phyloP scores from a whole-genome alignment of 495 filamentous ascomycete genomes.

The Evansstolkia leycettana region DNA sequence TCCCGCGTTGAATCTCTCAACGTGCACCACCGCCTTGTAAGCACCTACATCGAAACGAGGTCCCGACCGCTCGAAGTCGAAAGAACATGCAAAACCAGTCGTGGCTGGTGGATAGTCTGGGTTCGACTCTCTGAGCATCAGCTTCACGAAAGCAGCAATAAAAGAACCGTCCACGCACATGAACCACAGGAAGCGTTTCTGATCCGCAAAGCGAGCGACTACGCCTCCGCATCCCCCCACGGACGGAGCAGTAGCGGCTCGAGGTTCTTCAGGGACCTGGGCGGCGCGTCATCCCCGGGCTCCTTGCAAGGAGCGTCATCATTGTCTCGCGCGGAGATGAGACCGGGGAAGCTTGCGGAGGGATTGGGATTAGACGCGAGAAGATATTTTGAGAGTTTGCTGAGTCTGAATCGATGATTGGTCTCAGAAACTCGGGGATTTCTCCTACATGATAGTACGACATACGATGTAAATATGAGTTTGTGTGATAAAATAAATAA shows the following conservation, averaged over 20 bases:
- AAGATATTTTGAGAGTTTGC: conserved; percentile 71
- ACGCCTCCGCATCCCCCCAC: conserved; percentile 20
- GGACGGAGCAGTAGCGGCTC: conserved; percentile 28
- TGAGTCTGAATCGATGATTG: conserved; percentile 58
- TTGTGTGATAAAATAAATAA: too few relatives aligned
- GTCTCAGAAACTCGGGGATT: too few relatives aligned
- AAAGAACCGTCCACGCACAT: not conserved
- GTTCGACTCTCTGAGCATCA: conserved; percentile 49
- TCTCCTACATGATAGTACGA: too few relatives aligned
- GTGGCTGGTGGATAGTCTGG: conserved; percentile 98
- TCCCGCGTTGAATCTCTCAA: conserved; percentile 82
- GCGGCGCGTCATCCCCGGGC: conserved; percentile 21
- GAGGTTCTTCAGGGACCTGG: conserved; percentile 36
- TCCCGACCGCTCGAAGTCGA: conserved; percentile 53
- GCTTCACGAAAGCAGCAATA: not conserved
- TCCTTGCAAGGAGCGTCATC: conserved; percentile 4
- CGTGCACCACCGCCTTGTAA: conserved; percentile 75
- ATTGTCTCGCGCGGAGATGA: conserved; percentile 30
- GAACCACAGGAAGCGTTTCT: conserved; percentile 63
- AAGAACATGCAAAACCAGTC: conserved; percentile 78
- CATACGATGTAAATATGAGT: too few relatives aligned
- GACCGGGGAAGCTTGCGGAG: conserved; percentile 58
- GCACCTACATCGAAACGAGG: conserved; percentile 55
- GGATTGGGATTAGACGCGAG: conserved; percentile 81
- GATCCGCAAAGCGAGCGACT: conserved; percentile 65